phyloP scores from a whole-genome alignment of 805 yeast species.

The Saccharomyces jurei region DNA sequence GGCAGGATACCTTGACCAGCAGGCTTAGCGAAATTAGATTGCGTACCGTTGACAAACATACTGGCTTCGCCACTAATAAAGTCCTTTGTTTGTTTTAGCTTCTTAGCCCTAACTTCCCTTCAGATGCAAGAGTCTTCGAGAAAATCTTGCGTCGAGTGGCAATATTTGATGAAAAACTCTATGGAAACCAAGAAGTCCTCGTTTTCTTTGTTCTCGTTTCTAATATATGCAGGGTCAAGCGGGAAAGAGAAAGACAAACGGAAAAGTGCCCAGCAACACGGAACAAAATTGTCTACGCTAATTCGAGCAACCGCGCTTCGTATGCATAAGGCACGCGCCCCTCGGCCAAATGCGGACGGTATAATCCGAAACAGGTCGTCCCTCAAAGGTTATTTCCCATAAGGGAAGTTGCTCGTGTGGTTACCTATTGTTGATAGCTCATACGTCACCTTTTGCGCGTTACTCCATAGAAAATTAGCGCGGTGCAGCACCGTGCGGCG shows the following conservation, averaged over 20 bases:
- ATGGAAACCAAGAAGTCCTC: not conserved
- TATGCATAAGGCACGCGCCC: not conserved
- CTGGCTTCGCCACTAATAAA: not conserved
- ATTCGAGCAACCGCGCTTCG: not conserved
- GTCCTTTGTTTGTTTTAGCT: not conserved
- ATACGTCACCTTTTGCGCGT: not conserved
- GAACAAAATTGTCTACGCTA: not conserved
- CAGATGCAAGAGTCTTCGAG: not conserved
- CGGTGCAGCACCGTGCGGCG: not conserved
- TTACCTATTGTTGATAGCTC: not conserved
- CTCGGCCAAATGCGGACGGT: not conserved
- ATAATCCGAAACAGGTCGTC: not conserved
- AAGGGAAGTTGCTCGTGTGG: not conserved
- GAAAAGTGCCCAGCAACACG: not conserved
- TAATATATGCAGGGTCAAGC: not conserved
- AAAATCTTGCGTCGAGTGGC: not conserved
- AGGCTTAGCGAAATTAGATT: not conserved
- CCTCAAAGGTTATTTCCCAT: not conserved
- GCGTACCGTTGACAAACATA: not conserved
- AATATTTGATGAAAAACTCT: not conserved
- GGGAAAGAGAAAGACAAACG: not conserved
- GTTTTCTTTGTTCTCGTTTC: not conserved
- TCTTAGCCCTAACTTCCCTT: not conserved
- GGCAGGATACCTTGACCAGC: slow-evolving; percentile 40
- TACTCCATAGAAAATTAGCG: not conserved